Evolutionary conservation across 2,329 filamentous ascomycete species (phyloP), one percentile per base, ranked within the genome.

Genomic region (Furcasterigmium furcatum): DNA sequence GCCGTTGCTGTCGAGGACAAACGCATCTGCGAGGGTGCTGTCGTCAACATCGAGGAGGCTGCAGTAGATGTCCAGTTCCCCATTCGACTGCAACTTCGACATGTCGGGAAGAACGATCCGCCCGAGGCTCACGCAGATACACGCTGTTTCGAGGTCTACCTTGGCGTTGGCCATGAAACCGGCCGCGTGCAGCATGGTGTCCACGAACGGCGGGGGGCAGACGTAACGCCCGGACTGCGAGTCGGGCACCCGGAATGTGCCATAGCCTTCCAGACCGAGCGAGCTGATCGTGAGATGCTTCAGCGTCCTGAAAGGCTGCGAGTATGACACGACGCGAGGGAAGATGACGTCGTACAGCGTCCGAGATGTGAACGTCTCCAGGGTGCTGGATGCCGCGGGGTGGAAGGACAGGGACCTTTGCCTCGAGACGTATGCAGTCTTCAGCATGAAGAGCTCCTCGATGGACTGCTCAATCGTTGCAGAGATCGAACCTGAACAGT

Each of bases 111-210:
- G 41, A 25, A 54, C 48, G 9, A 46, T 53, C 25, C 46, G 43
- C 35, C 57, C 59, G 6, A 60, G 38, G 16, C 52, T 45, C n/a
- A 46, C 47, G 44, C 60, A 63, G 38, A 63, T 63, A 24, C 58
- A 59, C 14, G 55, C 58, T 6, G 55, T 51, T 21, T 58, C 55
- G 4, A 57, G 40, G 9, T 46, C 43, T 13, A 59, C 55, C 16
- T 54, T 55, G 10, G 50, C 46, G 39, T 63, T 63, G 18, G 60
- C 60, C 6, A 62, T 51, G 45, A 62, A 63, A 3, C 61, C 61
- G 2, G 61, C 58, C 3, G 58, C 55, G 38, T 63, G 61, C 1
- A 63, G 57, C 13, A 63, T 48, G 3, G 58, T 61, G 36, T 63
- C 61, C 14, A 57, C 52, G 42, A 63, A 58, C 3, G 54, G 52